Evolutionary conservation across 352 stramenopile genomes (phyloP), one percentile per base, ranked within the genome.

Genomic region (Globisporangium takayamanum): DNA sequence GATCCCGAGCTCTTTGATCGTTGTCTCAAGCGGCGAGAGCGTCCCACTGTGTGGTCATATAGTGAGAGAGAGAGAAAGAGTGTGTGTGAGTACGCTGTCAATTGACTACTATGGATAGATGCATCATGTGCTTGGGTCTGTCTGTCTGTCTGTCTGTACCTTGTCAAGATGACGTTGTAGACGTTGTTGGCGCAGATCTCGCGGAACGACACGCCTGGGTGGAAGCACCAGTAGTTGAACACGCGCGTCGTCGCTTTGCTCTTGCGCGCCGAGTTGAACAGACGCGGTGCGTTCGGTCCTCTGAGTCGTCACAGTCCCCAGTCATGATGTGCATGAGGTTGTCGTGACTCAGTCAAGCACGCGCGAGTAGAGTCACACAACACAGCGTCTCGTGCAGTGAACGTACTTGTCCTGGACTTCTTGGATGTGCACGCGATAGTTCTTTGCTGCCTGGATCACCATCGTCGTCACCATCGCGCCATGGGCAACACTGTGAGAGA

Each of bases 181-280:
- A 95, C 87, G 55, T 92, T 96, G 42, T 98, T 90, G 39, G 79
- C 77, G 39, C 80, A 84, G 20, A 99, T 88, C 67, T 99, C 95
- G 66, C 94, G 72, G 67, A 99, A 98, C 0, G 97, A 95, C 1
- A 99, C 80, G 10, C 92, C 90, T 11, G 97, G 96, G 55, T 97
- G 93, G 66, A 99, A 98, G 64, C 97, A 99, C 97, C 97, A 99
- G 72, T 98, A 99, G 64, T 96, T 97, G 53, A 99, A 90, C 18
- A 97, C 95, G 42, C 93, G 72, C 8, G 76, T 87, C 25, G 69
- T 84, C 2, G 60, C 50, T n/a, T 87, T 83, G 54, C 73, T 79
- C 51, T 74, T 83, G 41, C 78, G 68, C 42, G 62, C 59, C 33
- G 64, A 60, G 48, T 84, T 84, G 49, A 89, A 88, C 2, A 75